Evolutionary conservation across 805 yeast genomes (phyloP).

Genomic region (Cyberlindnera subsufficiens): DNA sequence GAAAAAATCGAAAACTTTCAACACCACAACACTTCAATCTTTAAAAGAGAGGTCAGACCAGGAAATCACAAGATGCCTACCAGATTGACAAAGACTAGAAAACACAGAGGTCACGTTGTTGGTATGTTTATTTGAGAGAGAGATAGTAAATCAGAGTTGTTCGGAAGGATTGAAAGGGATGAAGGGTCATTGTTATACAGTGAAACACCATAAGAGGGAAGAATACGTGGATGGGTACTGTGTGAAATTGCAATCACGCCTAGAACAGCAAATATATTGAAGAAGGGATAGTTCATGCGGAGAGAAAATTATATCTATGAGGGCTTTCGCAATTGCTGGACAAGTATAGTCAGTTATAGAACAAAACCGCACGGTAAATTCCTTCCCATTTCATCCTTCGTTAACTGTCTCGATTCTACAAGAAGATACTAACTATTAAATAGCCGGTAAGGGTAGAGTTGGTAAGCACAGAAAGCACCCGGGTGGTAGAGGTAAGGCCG

Average conservation of each 20-base stretch:
- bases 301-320: no score
- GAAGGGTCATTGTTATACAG: no score
- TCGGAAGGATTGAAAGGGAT: no score
- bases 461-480: slow-evolving; percentile 99
- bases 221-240: no score
- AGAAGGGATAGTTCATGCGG: no score
- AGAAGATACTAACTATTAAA: slow-evolving; percentile 15
- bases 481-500: slow-evolving; percentile 99
- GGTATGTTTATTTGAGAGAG: slow-evolving; percentile 56
- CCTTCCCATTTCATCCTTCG: no score
- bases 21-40: slow-evolving; percentile 2
- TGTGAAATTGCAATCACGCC: no score
- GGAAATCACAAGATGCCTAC: slow-evolving; percentile 74
- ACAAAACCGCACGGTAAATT: no score
- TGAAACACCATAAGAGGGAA: no score
- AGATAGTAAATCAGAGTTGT: background rate
- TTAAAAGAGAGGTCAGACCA: slow-evolving; percentile 11
- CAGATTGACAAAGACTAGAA: slow-evolving; percentile 99
- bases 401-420: background rate
- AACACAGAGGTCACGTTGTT: slow-evolving; percentile 99
- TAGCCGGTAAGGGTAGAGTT: slow-evolving; percentile 99
- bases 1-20: slow-evolving; percentile 15
- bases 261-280: no score
- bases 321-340: no score
- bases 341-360: no score